Conservation (phyloP, 371 early-diverging fungal genomes). For the Mortierella sp. region DNA sequence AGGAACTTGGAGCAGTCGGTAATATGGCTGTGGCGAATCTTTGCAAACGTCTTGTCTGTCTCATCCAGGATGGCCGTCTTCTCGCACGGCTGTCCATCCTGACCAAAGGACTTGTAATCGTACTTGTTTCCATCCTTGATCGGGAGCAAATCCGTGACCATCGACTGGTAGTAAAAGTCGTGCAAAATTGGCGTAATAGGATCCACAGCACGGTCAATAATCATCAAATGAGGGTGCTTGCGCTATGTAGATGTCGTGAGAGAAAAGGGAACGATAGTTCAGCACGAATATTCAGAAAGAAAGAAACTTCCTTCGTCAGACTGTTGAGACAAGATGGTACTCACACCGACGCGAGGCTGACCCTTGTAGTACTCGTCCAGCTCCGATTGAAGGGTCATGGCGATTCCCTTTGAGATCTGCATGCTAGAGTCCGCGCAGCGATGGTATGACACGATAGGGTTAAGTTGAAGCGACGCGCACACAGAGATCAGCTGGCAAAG, state of each 20-base stretch:
- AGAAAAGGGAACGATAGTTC: no score
- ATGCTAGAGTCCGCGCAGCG: constrained; percentile 78
- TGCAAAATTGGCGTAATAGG: constrained; percentile 89
- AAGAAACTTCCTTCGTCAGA: not conserved
- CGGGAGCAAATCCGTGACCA: constrained; percentile 87
- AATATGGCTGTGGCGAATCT: constrained; percentile 94
- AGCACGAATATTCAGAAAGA: not conserved
- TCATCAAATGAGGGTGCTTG: constrained; percentile 76
- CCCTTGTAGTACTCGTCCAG: constrained; percentile 74
- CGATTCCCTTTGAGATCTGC: constrained; percentile 69
- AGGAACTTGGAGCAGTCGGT: constrained; percentile 90
- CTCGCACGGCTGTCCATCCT: constrained; percentile 53
- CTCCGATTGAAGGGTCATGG: constrained; percentile 79
- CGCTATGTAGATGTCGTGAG: constrained; percentile 50
- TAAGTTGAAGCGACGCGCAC: constrained; percentile 84
- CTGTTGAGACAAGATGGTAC: not conserved
- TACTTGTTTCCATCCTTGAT: constrained; percentile 82
- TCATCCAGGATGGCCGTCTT: constrained; percentile 66
- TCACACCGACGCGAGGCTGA: constrained; percentile 73
- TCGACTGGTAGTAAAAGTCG: constrained; percentile 95
- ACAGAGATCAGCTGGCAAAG: constrained; percentile 72
- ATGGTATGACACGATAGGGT: constrained; percentile 90
- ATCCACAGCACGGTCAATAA: constrained; percentile 94
- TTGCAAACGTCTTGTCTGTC: constrained; percentile 81
- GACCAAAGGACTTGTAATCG: constrained; percentile 60